Evolutionary conservation across 2,329 filamentous ascomycete genomes (phyloP).

Genomic region (Neofusicoccum laricinum): DNA sequence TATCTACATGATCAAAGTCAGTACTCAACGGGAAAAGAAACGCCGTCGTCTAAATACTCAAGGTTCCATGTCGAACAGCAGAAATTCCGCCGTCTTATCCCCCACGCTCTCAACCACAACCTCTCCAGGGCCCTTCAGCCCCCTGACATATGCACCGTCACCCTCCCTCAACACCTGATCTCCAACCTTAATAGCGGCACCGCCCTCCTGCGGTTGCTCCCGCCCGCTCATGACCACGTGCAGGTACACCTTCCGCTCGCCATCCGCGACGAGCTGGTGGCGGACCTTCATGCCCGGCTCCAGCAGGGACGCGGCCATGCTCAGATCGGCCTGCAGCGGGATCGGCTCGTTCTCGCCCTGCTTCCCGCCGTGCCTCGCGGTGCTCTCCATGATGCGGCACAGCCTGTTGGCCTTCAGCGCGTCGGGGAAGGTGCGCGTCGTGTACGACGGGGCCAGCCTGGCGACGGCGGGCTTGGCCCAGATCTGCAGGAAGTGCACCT

Average conservation of each 20-base stretch:
- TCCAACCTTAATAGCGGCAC: constrained; percentile 67
- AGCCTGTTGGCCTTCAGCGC: constrained; percentile 69
- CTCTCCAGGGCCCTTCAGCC: constrained; percentile 40
- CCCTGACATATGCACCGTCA: constrained; percentile 74
- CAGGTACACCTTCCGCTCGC: constrained; percentile 70
- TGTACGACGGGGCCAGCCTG: constrained; percentile 71
- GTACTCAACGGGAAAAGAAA: not conserved
- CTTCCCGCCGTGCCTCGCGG: constrained; percentile 62
- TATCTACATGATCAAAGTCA: not conserved
- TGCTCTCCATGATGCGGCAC: constrained; percentile 71
- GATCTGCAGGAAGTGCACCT: constrained; percentile 84
- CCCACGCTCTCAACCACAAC: constrained; percentile 48
- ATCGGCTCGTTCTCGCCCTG: constrained; percentile 69
- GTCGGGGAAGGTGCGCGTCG: constrained; percentile 70
- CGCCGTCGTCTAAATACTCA: not conserved
- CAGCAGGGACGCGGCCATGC: constrained; percentile 77
- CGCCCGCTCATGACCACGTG: constrained; percentile 69
- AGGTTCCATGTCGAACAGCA: constrained; percentile 48
- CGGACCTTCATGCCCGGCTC: constrained; percentile 62
- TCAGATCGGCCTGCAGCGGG: constrained; percentile 78
- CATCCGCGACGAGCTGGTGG: constrained; percentile 68
- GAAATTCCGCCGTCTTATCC: constrained; percentile 46
- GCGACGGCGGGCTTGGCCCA: constrained; percentile 78
- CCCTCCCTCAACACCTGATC: constrained; percentile 69
- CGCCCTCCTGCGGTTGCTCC: constrained; percentile 61